These are phyloP conservation scores for Maudiozyma saulgeensis DNA, from an alignment of 805 yeast genomes.

Conservation along the genomic window DNA sequence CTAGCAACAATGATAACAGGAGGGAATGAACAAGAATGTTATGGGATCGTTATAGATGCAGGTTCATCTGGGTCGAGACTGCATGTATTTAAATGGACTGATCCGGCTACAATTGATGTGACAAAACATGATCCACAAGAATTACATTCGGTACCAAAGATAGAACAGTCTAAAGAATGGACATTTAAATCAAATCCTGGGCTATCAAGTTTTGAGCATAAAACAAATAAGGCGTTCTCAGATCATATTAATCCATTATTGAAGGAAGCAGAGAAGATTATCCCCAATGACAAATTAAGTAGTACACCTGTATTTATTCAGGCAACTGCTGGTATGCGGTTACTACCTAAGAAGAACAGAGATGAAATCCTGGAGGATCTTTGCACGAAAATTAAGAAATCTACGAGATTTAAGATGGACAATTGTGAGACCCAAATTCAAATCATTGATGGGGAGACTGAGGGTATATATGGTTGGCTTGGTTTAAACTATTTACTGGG, in stretches of 20 bases:
- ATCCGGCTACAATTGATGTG: slow-evolving; percentile 26
- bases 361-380: slow-evolving; percentile 46
- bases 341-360: slow-evolving; percentile 49
- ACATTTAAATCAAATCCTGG: slow-evolving; percentile 73
- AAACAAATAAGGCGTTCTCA: slow-evolving; percentile 52
- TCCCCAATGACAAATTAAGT: slow-evolving; percentile 51
- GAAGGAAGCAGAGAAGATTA: slow-evolving; percentile 55
- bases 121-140: slow-evolving; percentile 17
- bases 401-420: slow-evolving; percentile 44
- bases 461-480: slow-evolving; percentile 94
- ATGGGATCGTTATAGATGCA: slow-evolving; percentile 88
- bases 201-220: slow-evolving; percentile 54
- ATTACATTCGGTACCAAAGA: slow-evolving; percentile 55
- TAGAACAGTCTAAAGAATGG: slow-evolving; percentile 60
- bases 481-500: slow-evolving; percentile 79
- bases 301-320: slow-evolving; percentile 83
- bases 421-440: slow-evolving; percentile 66
- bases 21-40: slow-evolving; percentile 26
- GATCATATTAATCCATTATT: slow-evolving; percentile 60
- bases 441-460: slow-evolving; percentile 88
- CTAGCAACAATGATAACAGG: background rate
- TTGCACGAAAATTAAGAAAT: slow-evolving; percentile 45
- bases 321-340: slow-evolving; percentile 96
- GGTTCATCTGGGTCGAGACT: slow-evolving; percentile 93
- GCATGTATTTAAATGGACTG: slow-evolving; percentile 75